These are phyloP conservation scores for Zygoascus bituminiphila DNA, from an alignment of 805 yeast species.

Conservation along the genomic window DNA sequence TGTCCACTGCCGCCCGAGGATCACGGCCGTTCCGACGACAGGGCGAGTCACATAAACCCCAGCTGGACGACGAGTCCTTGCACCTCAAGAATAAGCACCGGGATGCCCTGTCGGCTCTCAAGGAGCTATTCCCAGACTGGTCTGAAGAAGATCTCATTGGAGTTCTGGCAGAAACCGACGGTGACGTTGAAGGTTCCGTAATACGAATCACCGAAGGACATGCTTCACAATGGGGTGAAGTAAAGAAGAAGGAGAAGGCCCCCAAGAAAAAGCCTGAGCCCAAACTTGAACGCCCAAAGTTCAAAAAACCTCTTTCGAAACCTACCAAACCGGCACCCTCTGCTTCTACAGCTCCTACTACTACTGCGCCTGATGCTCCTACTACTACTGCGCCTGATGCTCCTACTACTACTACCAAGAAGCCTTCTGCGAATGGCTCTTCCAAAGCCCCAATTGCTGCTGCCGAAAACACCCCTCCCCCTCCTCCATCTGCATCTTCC, in stretches of 20 bases:
- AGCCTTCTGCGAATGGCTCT: conserved; percentile 1
- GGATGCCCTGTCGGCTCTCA: conserved; percentile 43
- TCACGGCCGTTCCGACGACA: background rate
- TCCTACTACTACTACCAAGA: conserved; percentile 4
- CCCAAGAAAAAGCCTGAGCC: conserved; percentile 18
- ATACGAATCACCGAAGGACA: conserved; percentile 86
- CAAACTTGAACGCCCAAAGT: conserved; percentile 10
- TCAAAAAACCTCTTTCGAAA: background rate
- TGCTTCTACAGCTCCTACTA: conserved; percentile 4
- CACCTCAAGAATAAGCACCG: conserved; percentile 27
- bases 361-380: conserved; percentile 7
- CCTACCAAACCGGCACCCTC: background rate
- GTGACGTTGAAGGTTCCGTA: conserved; percentile 70
- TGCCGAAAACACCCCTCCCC: background rate
- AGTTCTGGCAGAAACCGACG: conserved; percentile 61
- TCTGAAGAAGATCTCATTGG: conserved; percentile 70
- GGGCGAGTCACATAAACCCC: conserved; percentile 3
- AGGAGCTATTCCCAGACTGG: conserved; percentile 95
- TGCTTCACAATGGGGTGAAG: conserved; percentile 91
- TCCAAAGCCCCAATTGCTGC: background rate
- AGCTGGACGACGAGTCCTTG: conserved; percentile 24
- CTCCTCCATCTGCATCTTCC: background rate
- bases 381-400: conserved; percentile 7
- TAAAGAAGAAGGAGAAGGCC: conserved; percentile 41
- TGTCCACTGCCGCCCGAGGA: background rate